These are phyloP conservation scores for Botrytis aclada DNA, from an alignment of 2,329 filamentous ascomycete genomes.

Conservation along the genomic window DNA sequence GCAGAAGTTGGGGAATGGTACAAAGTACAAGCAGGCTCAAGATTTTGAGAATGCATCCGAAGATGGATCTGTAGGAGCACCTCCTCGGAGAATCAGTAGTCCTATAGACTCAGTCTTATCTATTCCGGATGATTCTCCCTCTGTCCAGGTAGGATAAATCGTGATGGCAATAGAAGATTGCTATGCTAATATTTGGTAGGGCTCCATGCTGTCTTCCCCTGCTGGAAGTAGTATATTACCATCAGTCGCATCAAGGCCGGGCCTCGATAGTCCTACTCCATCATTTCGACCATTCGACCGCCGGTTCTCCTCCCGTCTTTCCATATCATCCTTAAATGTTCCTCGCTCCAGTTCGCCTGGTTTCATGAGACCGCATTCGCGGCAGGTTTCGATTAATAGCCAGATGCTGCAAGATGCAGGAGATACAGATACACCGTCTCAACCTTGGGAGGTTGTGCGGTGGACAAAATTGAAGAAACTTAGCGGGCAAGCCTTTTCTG, in stretches of 20 bases:
- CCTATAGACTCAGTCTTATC: slow-evolving; percentile 67
- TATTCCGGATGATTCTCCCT: slow-evolving; percentile 79
- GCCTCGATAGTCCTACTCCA: slow-evolving; percentile 68
- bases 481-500: slow-evolving; percentile 85
- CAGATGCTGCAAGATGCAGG: slow-evolving; percentile 60
- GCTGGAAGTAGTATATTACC: slow-evolving; percentile 72
- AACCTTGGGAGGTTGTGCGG: slow-evolving; percentile 93
- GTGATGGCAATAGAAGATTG: background rate
- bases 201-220: slow-evolving; percentile 62
- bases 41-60: slow-evolving; percentile 49
- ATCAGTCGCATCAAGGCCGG: slow-evolving; percentile 63
- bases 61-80: slow-evolving; percentile 51
- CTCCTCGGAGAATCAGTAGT: slow-evolving; percentile 59
- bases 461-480: slow-evolving; percentile 95
- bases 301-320: slow-evolving; percentile 84
- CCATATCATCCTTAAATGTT: slow-evolving; percentile 53
- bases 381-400: slow-evolving; percentile 75
- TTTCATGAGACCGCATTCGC: slow-evolving; percentile 72
- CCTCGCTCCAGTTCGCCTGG: slow-evolving; percentile 68
- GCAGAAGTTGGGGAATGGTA: slow-evolving; percentile 38
- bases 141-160: slow-evolving; percentile 62
- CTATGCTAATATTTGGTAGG: slow-evolving; percentile 43
- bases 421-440: slow-evolving; percentile 67
- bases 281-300: slow-evolving; percentile 92
- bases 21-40: slow-evolving; percentile 36